Conservation (phyloP, 2,329 filamentous ascomycete genomes). For the Pseudopyricularia cyperi region DNA sequence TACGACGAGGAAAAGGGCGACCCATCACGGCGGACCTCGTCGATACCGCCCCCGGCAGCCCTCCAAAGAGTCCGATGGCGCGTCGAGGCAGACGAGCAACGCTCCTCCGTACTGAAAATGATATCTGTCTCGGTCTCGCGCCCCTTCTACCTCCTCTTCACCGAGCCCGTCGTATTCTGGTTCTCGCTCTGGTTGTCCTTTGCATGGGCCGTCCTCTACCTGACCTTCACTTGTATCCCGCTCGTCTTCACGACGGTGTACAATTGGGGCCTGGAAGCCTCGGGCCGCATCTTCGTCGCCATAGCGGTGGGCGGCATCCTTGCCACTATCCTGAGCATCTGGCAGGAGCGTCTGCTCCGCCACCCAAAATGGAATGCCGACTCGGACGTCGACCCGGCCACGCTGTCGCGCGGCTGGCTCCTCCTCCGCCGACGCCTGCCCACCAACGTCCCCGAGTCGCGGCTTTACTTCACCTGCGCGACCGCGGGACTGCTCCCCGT, state of each 20-base stretch:
- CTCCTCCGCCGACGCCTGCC: conserved; percentile 32
- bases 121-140: conserved; percentile 62
- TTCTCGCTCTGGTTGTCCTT: conserved; percentile 88
- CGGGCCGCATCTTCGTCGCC: conserved; percentile 60
- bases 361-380: conserved; percentile 23
- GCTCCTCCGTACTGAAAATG: conserved; percentile 54
- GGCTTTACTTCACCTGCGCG: conserved; percentile 74
- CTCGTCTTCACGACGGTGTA: conserved; percentile 61
- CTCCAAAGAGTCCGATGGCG: conserved; percentile 60
- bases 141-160: conserved; percentile 65
- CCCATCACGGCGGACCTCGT: not conserved
- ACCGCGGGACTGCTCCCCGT: conserved; percentile 63
- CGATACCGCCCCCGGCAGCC: not conserved
- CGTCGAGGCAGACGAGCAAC: conserved; percentile 65
- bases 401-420: conserved; percentile 23
- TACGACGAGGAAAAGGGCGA: not conserved
- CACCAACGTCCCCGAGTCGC: conserved; percentile 53
- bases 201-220: conserved; percentile 77
- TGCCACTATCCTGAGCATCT: conserved; percentile 56
- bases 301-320: conserved; percentile 55
- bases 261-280: conserved; percentile 52
- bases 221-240: conserved; percentile 71
- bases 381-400: conserved; percentile 9
- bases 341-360: conserved; percentile 55
- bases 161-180: conserved; percentile 68